Evolutionary conservation across 2,329 filamentous ascomycete genomes (phyloP), one percentile per base, ranked within the genome.

Genomic region (Cordyceps cicadae): DNA sequence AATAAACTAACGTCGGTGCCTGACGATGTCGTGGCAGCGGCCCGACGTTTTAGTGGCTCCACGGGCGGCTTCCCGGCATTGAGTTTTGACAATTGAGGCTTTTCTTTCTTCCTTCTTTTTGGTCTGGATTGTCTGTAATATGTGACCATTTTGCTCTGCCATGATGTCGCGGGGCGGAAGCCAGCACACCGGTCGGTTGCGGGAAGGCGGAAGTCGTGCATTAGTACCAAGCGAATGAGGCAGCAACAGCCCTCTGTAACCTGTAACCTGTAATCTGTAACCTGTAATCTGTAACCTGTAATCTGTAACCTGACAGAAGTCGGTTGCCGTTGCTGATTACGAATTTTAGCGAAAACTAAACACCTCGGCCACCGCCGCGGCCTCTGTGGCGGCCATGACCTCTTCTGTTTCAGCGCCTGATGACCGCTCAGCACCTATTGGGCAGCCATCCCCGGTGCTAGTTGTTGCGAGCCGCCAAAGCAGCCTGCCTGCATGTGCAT

Each of bases 1-100:
- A 24, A 24, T 24, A 24, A 24, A 24, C 49, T 49, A 54, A 19
- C 45, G 7, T 50, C 17, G 58, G 58, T 60, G 58, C 58, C 58
- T 60, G 58, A 60, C 43, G 26, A 60, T 49, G 43, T 32, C 58
- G 51, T 60, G 58, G 51, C 58, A 60, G 58, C 58, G 58, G 58
- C 58, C 58, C 58, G 58, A 54, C 58, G 24, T 54, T 43, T n/a
- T 59, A 59, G 50, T 59, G 51, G 58, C 58, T 60, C 58, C 58
- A 54, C 58, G 50, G 43, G 37, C 49, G 50, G n/a, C n/a, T n/a
- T 37, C 43, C 53, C 54, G 8, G 37, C 48, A 45, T 50, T 15
- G 5, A 37, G 46, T 43, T 34, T 58, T 58, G 34, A 29, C 12
- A 14, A 14, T 32, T 51, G 48, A 59, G 56, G 46, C 56, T 32